Percentiles rank a stretch among this genome's conserved stretches.
Conservation (phyloP, 352 stramenopile genomes). For the Pythium grandisporangium region DNA sequence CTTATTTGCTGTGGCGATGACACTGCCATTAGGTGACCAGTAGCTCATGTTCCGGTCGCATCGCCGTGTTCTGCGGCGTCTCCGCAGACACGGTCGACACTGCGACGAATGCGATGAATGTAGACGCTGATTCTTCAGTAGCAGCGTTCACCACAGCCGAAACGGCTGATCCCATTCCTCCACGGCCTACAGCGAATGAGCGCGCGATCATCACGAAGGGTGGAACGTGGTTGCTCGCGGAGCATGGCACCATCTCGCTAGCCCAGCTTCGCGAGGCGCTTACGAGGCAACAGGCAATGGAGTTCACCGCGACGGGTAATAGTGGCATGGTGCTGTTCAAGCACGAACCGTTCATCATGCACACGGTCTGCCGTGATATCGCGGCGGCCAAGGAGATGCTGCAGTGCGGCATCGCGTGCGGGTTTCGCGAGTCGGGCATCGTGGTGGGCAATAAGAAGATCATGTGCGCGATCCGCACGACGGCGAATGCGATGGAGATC, state of each 20-base stretch:
- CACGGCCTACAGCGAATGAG: no score
- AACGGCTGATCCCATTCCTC: no score
- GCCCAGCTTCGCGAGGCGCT: conserved; percentile 56
- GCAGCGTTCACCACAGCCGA: conserved; percentile 6
- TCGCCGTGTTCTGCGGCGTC: conserved; percentile 76
- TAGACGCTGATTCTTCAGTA: not conserved
- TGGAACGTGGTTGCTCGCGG: conserved; percentile 81
- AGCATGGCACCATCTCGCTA: conserved; percentile 64
- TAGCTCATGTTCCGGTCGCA: conserved; percentile 87
- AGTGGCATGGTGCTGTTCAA: conserved; percentile 88
- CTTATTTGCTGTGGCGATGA: no score
- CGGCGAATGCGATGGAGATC: conserved; percentile 81
- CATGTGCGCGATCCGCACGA: conserved; percentile 88
- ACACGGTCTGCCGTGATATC: conserved; percentile 81
- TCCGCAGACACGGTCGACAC: not conserved
- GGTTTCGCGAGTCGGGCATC: conserved; percentile 87
- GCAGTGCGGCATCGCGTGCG: conserved; percentile 70
- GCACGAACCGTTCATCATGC: conserved; percentile 90
- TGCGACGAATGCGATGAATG: not conserved
- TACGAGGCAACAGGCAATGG: not conserved
- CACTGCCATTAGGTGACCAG: conserved; percentile 79
- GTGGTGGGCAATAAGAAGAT: conserved; percentile 83
- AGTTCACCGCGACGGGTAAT: not conserved
- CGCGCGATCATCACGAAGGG: conserved; percentile 90
- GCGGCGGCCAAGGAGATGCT: conserved; percentile 71